Evolutionary conservation across 2,329 filamentous ascomycete species (phyloP).

Genomic region (Phyllosticta paracitricarpa): DNA sequence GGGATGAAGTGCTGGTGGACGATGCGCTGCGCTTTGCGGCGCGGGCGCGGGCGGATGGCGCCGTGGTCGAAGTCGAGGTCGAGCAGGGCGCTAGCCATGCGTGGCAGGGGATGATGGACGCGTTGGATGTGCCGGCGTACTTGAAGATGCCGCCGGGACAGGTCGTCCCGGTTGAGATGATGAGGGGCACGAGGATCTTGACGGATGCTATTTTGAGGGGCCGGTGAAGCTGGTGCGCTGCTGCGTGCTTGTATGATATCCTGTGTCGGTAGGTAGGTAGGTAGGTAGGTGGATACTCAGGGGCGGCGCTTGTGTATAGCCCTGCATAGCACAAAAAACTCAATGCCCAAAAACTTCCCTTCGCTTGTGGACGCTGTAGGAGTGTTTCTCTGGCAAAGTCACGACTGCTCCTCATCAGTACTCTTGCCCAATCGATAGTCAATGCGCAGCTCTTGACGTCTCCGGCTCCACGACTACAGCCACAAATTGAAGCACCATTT

Average conservation of each 20-base stretch:
- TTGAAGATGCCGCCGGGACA: background rate
- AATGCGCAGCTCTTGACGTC: no score
- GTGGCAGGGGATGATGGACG: background rate
- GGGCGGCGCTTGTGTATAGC: background rate
- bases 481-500: no score
- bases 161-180: background rate
- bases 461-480: no score
- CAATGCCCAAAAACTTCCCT: no score
- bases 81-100: background rate
- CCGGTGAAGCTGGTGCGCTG: background rate
- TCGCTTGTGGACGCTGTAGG: no score
- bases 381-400: no score
- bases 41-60: background rate
- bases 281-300: background rate
- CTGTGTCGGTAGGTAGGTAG: background rate
- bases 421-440: no score
- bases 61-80: background rate
- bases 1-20: background rate
- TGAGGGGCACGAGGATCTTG: background rate
- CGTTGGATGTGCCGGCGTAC: background rate
- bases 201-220: background rate
- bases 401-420: no score
- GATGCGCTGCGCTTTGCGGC: background rate
- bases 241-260: background rate
- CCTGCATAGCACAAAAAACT: background rate